Base-by-base conservation (phyloP, 352 stramenopile genomes). In the Albugo laibachii region DNA sequence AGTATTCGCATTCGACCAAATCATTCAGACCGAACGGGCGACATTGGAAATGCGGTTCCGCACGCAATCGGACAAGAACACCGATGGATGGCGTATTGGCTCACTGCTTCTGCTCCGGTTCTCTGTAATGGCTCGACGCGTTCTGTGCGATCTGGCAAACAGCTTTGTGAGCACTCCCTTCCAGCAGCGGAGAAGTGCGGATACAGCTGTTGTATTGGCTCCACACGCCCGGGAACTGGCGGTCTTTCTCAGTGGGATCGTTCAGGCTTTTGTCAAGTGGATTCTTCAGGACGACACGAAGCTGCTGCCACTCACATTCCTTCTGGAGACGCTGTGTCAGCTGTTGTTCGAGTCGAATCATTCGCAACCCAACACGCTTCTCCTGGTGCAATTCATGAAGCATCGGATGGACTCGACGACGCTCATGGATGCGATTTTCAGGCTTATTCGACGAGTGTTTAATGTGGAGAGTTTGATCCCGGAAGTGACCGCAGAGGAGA, bases 31-130 rank as follows among this genome's bases (percentile, higher is more conserved):
- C 37, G 79, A 92, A 41, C 66, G 79, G 15, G 75, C 75, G 36
- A 77, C 45, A 38, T 51, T 92, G 35, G 75, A 72, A 31, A 58
- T 62, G 6, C 41, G 65, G 14, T 61, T 83, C 50, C 66, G 68
- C 40, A 70, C 38, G 20, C 20, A 43, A 3, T 43, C 38, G 20
- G 8, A 3, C 38, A 8, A 24, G 38, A 43, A 43, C 3, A 24
- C 38, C 38, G 63, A 65, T 5, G 21, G 88, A n/a, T 89, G 76
- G 74, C 87, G 88, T 61, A 55, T 89, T 44, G 74, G 71, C 5
- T 86, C 74, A 13, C 41, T 92, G 13, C 52, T 92, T 12, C 54
- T 89, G 36, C 55, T 92, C 15, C 78, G 78, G 16, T 92, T 89
- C 55, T 71, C 68, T 11, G 41, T 85, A 8, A 77, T 75, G 14